Evolutionary conservation across 345 rosid genomes (phyloP).

Genomic region (Alliaria petiolata): DNA sequence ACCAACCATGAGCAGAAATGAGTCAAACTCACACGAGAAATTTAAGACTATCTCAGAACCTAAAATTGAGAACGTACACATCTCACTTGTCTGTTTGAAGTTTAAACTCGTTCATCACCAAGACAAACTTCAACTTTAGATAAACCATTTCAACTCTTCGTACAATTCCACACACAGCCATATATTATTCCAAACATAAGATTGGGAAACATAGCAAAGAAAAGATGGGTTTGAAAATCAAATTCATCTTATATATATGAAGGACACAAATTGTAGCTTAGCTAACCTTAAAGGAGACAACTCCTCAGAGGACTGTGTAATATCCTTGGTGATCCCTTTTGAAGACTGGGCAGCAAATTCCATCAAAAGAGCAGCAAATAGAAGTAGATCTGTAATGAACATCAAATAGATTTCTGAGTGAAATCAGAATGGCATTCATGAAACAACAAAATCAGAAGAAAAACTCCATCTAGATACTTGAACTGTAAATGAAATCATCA

Average conservation of each 20-base stretch:
- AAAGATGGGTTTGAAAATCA: neutral
- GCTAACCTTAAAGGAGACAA: conserved; percentile 61
- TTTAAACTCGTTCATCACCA: neutral
- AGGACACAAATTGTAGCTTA: neutral
- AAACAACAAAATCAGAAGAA: conserved; percentile 1
- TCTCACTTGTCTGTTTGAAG: neutral
- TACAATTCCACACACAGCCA: neutral
- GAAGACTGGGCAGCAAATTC: conserved; percentile 88
- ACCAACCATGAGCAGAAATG: conserved; percentile 1
- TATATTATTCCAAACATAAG: neutral
- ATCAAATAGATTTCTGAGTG: neutral
- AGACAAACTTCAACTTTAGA: neutral
- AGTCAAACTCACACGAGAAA: neutral
- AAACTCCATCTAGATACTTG: neutral
- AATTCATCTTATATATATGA: neutral
- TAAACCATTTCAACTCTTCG: neutral
- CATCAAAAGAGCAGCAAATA: conserved; percentile 83
- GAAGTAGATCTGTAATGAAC: conserved; percentile 58
- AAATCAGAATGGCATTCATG: conserved; percentile 12
- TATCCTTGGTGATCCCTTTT: conserved; percentile 66
- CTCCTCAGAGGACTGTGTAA: conserved; percentile 57
- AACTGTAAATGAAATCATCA: neutral
- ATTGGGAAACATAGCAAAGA: neutral
- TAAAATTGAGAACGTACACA: no score
- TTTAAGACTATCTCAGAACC: neutral